A percentile compares a stretch with the other conserved stretches of the same genome.
Evolutionary conservation across 176 grass and related monocot genomes (phyloP).

Genomic region (Lolium perenne): DNA sequence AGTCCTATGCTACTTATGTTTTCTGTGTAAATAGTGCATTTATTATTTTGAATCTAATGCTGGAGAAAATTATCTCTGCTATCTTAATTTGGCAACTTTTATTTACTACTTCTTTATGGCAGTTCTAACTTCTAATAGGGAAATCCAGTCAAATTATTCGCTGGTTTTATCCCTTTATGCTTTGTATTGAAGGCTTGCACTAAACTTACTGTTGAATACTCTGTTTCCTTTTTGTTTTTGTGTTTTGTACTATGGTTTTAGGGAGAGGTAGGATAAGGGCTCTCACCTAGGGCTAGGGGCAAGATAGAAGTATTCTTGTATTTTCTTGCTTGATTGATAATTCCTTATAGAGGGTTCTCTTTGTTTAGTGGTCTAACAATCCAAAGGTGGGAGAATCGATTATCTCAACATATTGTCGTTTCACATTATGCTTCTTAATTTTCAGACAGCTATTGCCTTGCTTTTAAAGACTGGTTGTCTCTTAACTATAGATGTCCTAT

Average conservation of each 20-base stretch:
- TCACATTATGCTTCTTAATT: conserved; percentile 15
- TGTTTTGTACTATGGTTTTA: not conserved
- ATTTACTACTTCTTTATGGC: not conserved
- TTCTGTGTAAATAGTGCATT: not conserved
- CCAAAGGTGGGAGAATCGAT: not conserved
- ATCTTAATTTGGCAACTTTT: not conserved
- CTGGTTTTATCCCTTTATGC: conserved; percentile 6
- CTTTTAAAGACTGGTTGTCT: not conserved
- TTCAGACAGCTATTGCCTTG: not conserved
- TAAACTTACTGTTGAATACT: not conserved
- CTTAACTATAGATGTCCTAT: conserved; percentile 36
- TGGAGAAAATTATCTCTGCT: not conserved
- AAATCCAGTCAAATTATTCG: conserved; percentile 1
- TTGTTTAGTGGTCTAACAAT: not conserved
- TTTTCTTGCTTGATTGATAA: not conserved
- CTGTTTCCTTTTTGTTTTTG: not conserved
- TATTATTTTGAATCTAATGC: conserved; percentile 11
- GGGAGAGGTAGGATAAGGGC: not conserved
- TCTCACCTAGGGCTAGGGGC: not conserved
- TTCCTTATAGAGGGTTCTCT: not conserved
- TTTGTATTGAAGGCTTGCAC: not conserved
- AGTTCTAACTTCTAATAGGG: not conserved
- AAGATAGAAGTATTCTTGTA: conserved; percentile 1
- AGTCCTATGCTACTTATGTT: not conserved
- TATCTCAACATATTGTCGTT: conserved; percentile 36